Evolutionary conservation across 139 green algal genomes (phyloP).

Genomic region (Haematococcus lacustris): DNA sequence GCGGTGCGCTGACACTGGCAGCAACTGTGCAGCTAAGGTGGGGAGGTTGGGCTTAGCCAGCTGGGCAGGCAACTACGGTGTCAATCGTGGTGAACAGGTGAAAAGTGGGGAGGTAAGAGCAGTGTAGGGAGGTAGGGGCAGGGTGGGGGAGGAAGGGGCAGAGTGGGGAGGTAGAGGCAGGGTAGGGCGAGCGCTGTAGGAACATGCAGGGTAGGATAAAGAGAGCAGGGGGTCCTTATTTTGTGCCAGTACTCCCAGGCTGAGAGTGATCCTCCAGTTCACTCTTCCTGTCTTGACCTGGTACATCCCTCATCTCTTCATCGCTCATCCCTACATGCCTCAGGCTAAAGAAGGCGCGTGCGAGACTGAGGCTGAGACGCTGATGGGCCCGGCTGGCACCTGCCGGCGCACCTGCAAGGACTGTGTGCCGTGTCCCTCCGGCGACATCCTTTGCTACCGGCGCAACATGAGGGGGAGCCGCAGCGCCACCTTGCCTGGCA

Average conservation of each 20-base stretch:
- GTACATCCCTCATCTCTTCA: background rate
- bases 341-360: constrained; percentile 13
- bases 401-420: constrained; percentile 42
- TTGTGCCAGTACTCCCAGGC: background rate
- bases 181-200: no score
- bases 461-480: constrained; percentile 30
- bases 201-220: background rate
- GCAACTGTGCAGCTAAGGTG: constrained; percentile 1
- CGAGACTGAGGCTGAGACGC: constrained; percentile 6
- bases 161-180: no score
- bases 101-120: background rate
- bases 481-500: no score
- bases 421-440: constrained; percentile 31
- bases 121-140: no score
- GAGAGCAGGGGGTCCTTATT: background rate
- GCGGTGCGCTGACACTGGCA: constrained; percentile 2
- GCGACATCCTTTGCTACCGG: constrained; percentile 42
- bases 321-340: background rate
- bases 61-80: background rate
- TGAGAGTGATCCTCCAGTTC: background rate
- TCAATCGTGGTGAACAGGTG: background rate
- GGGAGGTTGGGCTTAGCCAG: background rate
- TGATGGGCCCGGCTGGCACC: constrained; percentile 18
- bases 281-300: background rate
- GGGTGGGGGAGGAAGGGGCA: no score